These are phyloP conservation scores for Pythium rishiriense DNA, from an alignment of 352 stramenopile genomes.

Conservation along the genomic window DNA sequence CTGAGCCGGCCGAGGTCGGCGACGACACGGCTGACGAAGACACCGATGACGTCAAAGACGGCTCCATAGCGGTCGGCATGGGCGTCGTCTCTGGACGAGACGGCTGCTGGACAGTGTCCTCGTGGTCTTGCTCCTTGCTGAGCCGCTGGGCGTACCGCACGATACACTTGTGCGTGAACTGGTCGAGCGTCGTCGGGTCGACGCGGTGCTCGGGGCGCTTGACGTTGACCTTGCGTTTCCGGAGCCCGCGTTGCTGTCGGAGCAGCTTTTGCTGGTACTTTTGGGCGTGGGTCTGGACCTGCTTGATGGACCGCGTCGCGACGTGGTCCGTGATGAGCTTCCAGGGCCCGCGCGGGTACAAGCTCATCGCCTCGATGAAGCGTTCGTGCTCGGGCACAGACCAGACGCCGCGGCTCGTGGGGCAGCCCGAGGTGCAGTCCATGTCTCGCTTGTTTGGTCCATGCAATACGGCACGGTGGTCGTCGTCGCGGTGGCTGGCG, in stretches of 20 bases:
- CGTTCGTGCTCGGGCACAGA: constrained; percentile 72
- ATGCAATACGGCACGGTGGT: constrained; percentile 4
- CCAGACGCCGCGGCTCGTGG: constrained; percentile 43
- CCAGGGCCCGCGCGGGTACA: constrained; percentile 70
- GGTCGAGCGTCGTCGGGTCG: constrained; percentile 19
- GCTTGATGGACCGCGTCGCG: constrained; percentile 74
- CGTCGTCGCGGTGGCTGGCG: constrained; percentile 1
- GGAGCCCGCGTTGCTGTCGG: constrained; percentile 65
- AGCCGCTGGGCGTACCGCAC: constrained; percentile 18
- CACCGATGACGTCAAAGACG: not conserved
- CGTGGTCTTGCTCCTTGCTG: constrained; percentile 1
- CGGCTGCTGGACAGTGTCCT: not conserved
- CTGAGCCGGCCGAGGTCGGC: not conserved
- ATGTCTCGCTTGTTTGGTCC: not conserved
- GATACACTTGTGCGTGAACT: constrained; percentile 25
- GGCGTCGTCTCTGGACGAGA: not conserved
- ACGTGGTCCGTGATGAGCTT: constrained; percentile 71
- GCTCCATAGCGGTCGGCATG: too few species aligned
- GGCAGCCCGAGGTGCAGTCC: constrained; percentile 4
- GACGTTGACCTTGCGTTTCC: constrained; percentile 58
- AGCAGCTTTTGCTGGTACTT: constrained; percentile 87
- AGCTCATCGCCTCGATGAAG: constrained; percentile 76
- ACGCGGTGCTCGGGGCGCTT: constrained; percentile 26
- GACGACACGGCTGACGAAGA: not conserved
- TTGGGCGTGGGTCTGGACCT: constrained; percentile 79